A percentile compares a stretch with the other conserved stretches of the same genome.
These are phyloP conservation scores for Pezicula carpinea DNA, from an alignment of 2,329 filamentous ascomycete species.

Conservation along the genomic window DNA sequence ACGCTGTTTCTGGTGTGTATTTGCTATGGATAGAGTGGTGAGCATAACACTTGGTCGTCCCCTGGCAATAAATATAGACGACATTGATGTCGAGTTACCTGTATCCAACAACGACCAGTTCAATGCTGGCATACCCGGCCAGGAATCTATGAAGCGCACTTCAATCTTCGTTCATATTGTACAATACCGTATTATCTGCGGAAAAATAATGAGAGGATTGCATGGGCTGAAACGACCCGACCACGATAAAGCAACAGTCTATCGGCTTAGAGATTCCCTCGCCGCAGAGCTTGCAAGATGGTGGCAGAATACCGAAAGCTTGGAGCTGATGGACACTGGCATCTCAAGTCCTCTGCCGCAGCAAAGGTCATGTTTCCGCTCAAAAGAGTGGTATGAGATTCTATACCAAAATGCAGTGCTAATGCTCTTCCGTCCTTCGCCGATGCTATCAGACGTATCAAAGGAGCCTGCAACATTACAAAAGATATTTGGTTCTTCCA, in stretches of 20 bases:
- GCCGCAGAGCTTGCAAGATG: conserved; percentile 29
- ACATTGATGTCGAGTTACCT: conserved; percentile 35
- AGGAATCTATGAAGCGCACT: conserved; percentile 10
- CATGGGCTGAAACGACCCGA: conserved; percentile 27
- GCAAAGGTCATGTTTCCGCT: conserved; percentile 35
- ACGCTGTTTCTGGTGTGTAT: conserved; percentile 39
- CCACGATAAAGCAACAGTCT: background rate
- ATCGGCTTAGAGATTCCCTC: conserved; percentile 18
- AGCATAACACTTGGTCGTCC: conserved; percentile 36
- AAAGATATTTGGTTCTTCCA: conserved; percentile 34
- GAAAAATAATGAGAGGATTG: conserved; percentile 31
- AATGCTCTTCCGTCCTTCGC: conserved; percentile 38
- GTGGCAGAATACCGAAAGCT: conserved; percentile 23
- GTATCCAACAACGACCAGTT: conserved; percentile 14
- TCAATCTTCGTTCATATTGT: conserved; percentile 36
- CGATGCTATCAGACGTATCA: conserved; percentile 24
- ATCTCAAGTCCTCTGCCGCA: conserved; percentile 1
- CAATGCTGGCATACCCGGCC: conserved; percentile 8
- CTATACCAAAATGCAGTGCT: conserved; percentile 38
- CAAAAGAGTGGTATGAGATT: conserved; percentile 37
- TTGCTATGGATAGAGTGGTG: conserved; percentile 34
- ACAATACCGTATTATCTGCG: conserved; percentile 36
- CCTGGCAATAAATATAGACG: conserved; percentile 35
- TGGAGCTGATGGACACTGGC: conserved; percentile 23
- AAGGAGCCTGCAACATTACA: conserved; percentile 27